Evolutionary conservation across 2,329 filamentous ascomycete species (phyloP), one percentile per base, ranked within the genome.

Genomic region (Monosporascus sp.): DNA sequence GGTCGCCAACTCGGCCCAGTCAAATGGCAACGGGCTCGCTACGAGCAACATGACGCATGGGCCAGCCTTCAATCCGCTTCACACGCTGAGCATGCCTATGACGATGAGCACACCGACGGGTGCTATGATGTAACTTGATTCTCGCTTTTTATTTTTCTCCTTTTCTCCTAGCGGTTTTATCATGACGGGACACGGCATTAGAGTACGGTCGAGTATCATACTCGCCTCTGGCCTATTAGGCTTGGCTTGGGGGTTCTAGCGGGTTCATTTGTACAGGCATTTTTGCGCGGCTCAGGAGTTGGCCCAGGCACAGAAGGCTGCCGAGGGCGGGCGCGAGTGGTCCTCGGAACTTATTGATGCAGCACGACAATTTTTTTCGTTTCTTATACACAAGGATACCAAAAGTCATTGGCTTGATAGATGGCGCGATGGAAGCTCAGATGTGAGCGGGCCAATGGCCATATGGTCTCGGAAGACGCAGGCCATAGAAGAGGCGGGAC

Each of bases 1-100:
- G 20, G 66, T 74, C 26, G 67, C 72, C 38, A 70, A 71, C 58
- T 65, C 64, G 49, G 65, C 62, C 8, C 61, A 68, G 7, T 64
- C 63, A 50, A 65, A 63, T 35, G 31, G 31, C 46, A 62, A 65
- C 52, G 63, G 64, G 26, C 55, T 67, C 46, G 54, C 60, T 7
- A 54, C 63, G 2, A 64, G 60, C 27, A 65, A 66, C 46, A 63
- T 68, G 58, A 63, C 65, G 31, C 72, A 61, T 64, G 63, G 62
- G 41, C 70, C 76, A 54, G 63, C 73, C 37, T 84, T 73, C 70
- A 83, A 82, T 72, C 81, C 75, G 63, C 73, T 85, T 53, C 80
- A 84, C 65, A 82, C 80, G 45, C 74, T 85, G 51, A 82, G 80
- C 71, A 83, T 85, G 80, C 80, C 81, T 19, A 84, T 85, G 80